phyloP scores from a whole-genome alignment of 495 filamentous ascomycete genomes.

The Penicillium antarcticum region DNA sequence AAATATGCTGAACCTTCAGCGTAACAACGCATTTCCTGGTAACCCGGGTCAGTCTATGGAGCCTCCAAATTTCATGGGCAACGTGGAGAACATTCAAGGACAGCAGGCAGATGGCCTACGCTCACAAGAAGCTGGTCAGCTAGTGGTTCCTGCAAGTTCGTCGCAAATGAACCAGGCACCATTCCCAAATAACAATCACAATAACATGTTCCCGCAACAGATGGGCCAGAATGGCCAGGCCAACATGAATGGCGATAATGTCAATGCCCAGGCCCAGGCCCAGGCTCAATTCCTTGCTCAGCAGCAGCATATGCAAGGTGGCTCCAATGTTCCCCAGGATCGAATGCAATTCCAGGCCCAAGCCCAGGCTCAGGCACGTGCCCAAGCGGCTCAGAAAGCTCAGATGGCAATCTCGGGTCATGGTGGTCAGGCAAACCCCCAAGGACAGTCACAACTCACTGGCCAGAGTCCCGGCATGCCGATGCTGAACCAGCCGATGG shows the following conservation, averaged over 20 bases:
- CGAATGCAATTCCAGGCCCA: constrained; percentile 36
- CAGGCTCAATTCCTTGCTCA: constrained; percentile 23
- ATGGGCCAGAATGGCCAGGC: constrained; percentile 35
- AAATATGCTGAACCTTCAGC: constrained; percentile 45
- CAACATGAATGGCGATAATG: constrained; percentile 34
- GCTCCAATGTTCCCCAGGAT: constrained; percentile 38
- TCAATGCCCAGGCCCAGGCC: constrained; percentile 38
- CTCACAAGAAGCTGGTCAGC: constrained; percentile 61
- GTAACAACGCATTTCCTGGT: constrained; percentile 35
- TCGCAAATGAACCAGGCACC: constrained; percentile 44
- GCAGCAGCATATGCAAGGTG: constrained; percentile 39
- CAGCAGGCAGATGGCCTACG: constrained; percentile 62
- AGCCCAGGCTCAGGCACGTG: constrained; percentile 39
- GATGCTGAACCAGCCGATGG: constrained; percentile 58
- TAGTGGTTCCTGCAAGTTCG: constrained; percentile 64
- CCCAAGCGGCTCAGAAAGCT: constrained; percentile 46
- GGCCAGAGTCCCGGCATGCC: constrained; percentile 57
- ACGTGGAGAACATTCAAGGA: constrained; percentile 53
- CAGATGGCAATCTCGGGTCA: constrained; percentile 46
- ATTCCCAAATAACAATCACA: constrained; percentile 24
- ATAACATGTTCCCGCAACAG: constrained; percentile 40
- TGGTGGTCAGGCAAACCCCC: constrained; percentile 30
- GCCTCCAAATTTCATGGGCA: constrained; percentile 46
- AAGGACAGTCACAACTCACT: constrained; percentile 37
- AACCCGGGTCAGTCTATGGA: constrained; percentile 42